Conservation (phyloP, 2,329 filamentous ascomycete genomes). For the Mycocentrospora acerina region DNA sequence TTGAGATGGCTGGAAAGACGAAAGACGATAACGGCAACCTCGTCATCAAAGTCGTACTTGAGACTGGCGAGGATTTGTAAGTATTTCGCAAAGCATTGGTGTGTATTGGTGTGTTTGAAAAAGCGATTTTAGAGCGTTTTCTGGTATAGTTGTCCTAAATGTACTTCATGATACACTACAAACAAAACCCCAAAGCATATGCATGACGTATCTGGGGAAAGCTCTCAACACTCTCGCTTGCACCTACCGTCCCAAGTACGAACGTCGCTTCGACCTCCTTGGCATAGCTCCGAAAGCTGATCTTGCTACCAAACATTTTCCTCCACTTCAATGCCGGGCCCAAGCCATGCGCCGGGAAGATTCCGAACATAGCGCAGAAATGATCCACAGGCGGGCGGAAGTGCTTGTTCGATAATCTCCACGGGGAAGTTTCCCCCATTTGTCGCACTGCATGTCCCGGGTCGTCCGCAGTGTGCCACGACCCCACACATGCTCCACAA, state of each 20-base stretch:
- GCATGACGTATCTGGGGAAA: conserved; percentile 6
- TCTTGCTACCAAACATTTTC: no score
- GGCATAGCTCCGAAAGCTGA: no score
- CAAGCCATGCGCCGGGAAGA: no score
- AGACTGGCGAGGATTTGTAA: conserved; percentile 38
- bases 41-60: conserved; percentile 69
- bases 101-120: no score
- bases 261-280: no score
- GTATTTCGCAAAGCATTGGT: not conserved
- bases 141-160: not conserved
- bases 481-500: conserved; percentile 17
- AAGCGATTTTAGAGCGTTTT: not conserved
- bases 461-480: no score
- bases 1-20: conserved; percentile 69
- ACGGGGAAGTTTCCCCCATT: conserved; percentile 29
- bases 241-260: no score
- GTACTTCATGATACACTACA: conserved; percentile 1
- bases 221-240: not conserved
- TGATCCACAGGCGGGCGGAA: no score
- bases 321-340: no score
- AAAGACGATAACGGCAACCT: conserved; percentile 67
- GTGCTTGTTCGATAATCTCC: not conserved
- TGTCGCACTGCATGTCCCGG: conserved; percentile 3
- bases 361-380: no score
- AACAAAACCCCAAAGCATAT: conserved; percentile 1